phyloP scores from a whole-genome alignment of 495 filamentous ascomycete species.

The Penicillium nucicola region DNA sequence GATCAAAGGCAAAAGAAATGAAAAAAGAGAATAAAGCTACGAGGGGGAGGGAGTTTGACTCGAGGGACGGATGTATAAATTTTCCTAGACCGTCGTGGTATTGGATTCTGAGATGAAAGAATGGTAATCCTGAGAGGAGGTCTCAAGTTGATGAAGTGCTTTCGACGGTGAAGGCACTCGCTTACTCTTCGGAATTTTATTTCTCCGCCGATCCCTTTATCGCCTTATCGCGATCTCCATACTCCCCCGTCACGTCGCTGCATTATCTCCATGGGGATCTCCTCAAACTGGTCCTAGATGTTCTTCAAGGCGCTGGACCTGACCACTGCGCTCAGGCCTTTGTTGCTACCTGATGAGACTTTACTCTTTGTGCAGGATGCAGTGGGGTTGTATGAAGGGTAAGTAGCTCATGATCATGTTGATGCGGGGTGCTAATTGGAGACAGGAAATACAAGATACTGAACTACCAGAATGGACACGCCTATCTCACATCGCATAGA shows the following conservation, averaged over 20 bases:
- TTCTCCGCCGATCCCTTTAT: constrained; percentile 14
- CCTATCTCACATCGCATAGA: constrained; percentile 92
- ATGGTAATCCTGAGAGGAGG: not conserved
- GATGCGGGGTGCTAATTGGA: not conserved
- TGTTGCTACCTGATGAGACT: constrained; percentile 82
- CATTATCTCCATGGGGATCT: not conserved
- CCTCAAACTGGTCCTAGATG: constrained; percentile 61
- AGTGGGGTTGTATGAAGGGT: constrained; percentile 98
- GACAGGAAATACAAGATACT: constrained; percentile 91
- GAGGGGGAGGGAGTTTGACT: constrained; percentile 8
- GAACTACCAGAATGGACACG: constrained; percentile 91
- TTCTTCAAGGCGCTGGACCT: constrained; percentile 92
- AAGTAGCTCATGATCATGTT: constrained; percentile 30
- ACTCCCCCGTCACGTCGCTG: not conserved
- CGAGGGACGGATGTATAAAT: not conserved
- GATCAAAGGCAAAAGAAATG: constrained; percentile 2
- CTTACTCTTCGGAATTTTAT: constrained; percentile 14
- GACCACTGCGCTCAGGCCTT: constrained; percentile 90
- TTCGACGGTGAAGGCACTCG: constrained; percentile 8
- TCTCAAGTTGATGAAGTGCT: not conserved
- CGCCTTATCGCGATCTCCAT: constrained; percentile 15
- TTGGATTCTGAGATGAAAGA: not conserved
- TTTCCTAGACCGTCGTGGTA: constrained; percentile 8
- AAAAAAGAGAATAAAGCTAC: constrained; percentile 16
- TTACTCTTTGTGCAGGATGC: constrained; percentile 95